Percentiles rank a stretch among this genome's conserved stretches.
These are phyloP conservation scores for Entophlyctis luteolus DNA, from an alignment of 192 early-diverging fungal genomes.

Conservation along the genomic window DNA sequence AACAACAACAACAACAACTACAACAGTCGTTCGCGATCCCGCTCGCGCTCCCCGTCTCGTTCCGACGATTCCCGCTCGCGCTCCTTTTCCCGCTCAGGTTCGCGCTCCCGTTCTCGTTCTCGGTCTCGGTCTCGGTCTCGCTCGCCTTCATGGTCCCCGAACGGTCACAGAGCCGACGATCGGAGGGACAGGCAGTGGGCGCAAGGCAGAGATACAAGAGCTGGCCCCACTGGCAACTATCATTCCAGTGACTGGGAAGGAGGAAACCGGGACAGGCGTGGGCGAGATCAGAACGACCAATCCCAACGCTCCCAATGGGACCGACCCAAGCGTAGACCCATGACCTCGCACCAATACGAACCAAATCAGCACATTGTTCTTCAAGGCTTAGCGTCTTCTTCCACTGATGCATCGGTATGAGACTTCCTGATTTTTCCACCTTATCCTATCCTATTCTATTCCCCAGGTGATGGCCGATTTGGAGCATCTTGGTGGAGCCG, in stretches of 20 bases:
- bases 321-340: background rate
- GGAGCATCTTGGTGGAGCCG: background rate
- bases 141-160: too few species aligned
- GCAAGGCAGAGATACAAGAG: background rate
- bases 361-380: constrained; percentile 23
- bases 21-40: too few species aligned
- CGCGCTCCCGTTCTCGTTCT: too few species aligned
- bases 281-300: background rate
- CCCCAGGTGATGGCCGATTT: constrained; percentile 7
- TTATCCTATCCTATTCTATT: background rate
- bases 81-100: too few species aligned
- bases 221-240: too few species aligned
- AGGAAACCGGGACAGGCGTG: background rate
- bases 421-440: background rate
- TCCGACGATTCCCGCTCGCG: too few species aligned
- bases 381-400: constrained; percentile 7
- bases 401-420: constrained; percentile 11
- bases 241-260: background rate
- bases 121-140: too few species aligned
- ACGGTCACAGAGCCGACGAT: background rate
- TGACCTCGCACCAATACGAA: background rate
- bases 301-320: background rate
- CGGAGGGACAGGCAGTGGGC: background rate
- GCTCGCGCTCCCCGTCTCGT: too few species aligned
- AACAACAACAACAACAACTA: too few species aligned